phyloP scores from a whole-genome alignment of 2,329 filamentous ascomycete species.

The Nothophaeocryptopus gaeumannii region DNA sequence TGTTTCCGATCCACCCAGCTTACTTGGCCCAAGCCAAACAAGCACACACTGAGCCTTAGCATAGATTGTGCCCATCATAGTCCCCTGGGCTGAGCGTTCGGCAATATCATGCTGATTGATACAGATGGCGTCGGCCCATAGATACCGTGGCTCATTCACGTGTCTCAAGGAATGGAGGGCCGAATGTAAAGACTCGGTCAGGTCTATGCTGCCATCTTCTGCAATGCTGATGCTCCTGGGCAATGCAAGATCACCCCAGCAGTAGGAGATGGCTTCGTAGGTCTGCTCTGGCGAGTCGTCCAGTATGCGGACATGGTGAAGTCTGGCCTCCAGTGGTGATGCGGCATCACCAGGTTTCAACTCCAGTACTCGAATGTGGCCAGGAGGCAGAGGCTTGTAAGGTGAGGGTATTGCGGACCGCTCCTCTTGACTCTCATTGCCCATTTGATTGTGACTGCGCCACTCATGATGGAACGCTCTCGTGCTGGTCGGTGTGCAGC shows the following conservation, averaged over 20 bases:
- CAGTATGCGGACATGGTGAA: not conserved
- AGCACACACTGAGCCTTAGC: conserved; percentile 7
- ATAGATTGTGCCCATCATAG: conserved; percentile 19
- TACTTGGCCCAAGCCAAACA: conserved; percentile 12
- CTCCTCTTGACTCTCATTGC: no score
- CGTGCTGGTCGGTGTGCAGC: no score
- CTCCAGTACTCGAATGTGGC: not conserved
- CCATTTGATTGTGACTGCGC: no score
- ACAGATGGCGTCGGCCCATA: conserved; percentile 21
- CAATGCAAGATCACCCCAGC: conserved; percentile 1
- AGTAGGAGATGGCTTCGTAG: conserved; percentile 13
- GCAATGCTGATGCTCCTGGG: not conserved
- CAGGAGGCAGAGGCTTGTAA: not conserved
- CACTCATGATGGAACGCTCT: no score
- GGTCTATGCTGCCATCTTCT: not conserved
- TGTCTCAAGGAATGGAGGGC: conserved; percentile 5
- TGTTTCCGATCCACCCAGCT: conserved; percentile 3
- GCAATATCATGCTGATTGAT: conserved; percentile 17
- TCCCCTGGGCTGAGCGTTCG: conserved; percentile 15
- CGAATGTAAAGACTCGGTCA: conserved; percentile 4
- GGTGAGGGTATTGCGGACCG: not conserved
- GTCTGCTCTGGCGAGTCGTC: no score
- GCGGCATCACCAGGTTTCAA: not conserved
- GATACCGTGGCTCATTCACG: not conserved
- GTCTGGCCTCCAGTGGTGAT: not conserved